Conservation (phyloP, 2,329 filamentous ascomycete species). For the Lasiodiplodia citricola region DNA sequence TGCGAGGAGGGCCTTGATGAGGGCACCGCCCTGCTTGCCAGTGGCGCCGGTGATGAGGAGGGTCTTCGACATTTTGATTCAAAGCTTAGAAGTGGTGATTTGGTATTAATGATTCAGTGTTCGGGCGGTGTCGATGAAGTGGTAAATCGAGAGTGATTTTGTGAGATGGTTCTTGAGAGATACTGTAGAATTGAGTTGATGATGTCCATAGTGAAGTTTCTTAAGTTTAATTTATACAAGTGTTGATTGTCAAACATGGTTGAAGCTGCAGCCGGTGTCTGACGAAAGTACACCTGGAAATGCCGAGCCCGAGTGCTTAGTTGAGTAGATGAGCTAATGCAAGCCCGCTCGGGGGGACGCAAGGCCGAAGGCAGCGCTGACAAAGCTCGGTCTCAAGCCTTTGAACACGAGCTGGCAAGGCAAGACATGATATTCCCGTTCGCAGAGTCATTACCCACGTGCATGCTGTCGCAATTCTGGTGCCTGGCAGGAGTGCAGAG, state of each 20-base stretch:
- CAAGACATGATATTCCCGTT: no score
- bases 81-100: neutral
- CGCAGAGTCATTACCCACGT: no score
- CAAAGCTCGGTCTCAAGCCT: conserved; percentile 3
- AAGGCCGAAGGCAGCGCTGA: conserved; percentile 7
- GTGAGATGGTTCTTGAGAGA: neutral
- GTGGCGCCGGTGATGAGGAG: conserved; percentile 52
- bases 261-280: neutral
- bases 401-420: neutral
- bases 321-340: neutral
- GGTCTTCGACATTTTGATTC: conserved; percentile 37
- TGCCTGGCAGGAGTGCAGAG: no score
- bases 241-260: no score
- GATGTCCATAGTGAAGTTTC: neutral
- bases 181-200: neutral
- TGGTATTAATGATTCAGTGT: neutral
- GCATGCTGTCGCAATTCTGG: no score
- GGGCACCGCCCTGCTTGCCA: conserved; percentile 52
- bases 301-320: neutral
- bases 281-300: neutral
- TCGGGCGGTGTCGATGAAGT: neutral
- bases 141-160: neutral
- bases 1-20: conserved; percentile 46
- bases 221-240: neutral
- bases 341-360: neutral